Evolutionary conservation across 306 rosid genomes (phyloP).

Genomic region (Luffa acutangula): DNA sequence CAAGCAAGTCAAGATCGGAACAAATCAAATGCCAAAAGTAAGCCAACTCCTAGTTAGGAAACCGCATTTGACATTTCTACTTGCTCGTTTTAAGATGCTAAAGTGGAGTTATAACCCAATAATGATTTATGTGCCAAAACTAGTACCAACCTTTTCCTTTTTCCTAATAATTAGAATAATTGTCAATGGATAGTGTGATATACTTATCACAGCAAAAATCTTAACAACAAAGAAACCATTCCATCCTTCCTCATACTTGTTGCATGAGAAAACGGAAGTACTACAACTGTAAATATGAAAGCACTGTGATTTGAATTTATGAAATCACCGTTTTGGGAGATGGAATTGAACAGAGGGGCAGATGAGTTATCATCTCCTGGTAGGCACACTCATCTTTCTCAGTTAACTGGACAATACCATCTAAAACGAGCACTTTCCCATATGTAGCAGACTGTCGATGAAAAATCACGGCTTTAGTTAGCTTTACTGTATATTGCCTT

Average conservation of each 20-base stretch:
- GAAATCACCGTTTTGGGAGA: constrained; percentile 29
- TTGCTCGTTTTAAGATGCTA: neutral
- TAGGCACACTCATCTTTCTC: neutral
- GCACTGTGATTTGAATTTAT: neutral
- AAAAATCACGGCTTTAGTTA: neutral
- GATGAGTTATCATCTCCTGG: constrained; percentile 1
- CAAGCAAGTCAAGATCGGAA: neutral
- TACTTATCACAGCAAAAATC: neutral
- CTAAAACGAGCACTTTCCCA: constrained; percentile 10
- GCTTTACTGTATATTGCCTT: neutral
- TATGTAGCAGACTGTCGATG: neutral
- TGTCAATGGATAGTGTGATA: neutral
- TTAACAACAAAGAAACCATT: neutral
- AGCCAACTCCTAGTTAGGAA: neutral
- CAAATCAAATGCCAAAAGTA: neutral
- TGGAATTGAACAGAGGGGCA: constrained; percentile 15
- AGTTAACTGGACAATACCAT: constrained; percentile 3
- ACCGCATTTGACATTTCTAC: neutral
- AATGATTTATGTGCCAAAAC: neutral
- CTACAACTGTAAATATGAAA: neutral
- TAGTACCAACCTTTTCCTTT: neutral
- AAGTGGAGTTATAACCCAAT: neutral
- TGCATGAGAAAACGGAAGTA: neutral
- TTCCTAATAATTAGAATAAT: neutral
- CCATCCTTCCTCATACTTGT: neutral